Percentiles rank a stretch among this genome's conserved stretches.
phyloP scores from a whole-genome alignment of 306 rosid genomes.

The Cercis canadensis region DNA sequence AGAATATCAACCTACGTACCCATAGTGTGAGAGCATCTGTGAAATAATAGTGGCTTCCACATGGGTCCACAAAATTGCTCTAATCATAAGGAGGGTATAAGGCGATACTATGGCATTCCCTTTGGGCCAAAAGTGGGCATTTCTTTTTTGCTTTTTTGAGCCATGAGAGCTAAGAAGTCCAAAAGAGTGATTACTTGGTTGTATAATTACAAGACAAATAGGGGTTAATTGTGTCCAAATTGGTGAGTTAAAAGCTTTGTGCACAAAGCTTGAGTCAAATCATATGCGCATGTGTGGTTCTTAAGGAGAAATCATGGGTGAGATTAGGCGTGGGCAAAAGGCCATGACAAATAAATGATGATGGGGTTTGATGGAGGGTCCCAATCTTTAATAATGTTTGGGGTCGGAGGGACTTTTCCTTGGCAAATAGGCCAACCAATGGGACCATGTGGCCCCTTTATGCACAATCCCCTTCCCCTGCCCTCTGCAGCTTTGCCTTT shows the following conservation, averaged over 20 bases:
- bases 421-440: background rate
- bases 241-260: constrained; percentile 17
- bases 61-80: constrained; percentile 51
- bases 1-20: background rate
- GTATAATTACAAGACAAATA: constrained; percentile 31
- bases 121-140: constrained; percentile 28
- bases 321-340: constrained; percentile 54
- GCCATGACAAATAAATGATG: constrained; percentile 16
- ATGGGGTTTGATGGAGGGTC: background rate
- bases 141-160: constrained; percentile 12
- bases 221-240: constrained; percentile 34
- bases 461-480: too few species aligned
- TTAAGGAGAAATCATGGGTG: constrained; percentile 42
- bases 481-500: too few species aligned
- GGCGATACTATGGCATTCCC: background rate
- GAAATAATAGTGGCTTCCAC: constrained; percentile 38
- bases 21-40: constrained; percentile 34
- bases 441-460: constrained; percentile 12
- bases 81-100: constrained; percentile 39
- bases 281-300: constrained; percentile 56
- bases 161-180: constrained; percentile 31
- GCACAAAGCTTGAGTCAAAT: constrained; percentile 38
- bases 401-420: constrained; percentile 3
- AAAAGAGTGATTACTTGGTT: constrained; percentile 27
- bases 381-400: constrained; percentile 6